These are phyloP conservation scores for Populus alba DNA, from an alignment of 345 rosid genomes.

Conservation along the genomic window DNA sequence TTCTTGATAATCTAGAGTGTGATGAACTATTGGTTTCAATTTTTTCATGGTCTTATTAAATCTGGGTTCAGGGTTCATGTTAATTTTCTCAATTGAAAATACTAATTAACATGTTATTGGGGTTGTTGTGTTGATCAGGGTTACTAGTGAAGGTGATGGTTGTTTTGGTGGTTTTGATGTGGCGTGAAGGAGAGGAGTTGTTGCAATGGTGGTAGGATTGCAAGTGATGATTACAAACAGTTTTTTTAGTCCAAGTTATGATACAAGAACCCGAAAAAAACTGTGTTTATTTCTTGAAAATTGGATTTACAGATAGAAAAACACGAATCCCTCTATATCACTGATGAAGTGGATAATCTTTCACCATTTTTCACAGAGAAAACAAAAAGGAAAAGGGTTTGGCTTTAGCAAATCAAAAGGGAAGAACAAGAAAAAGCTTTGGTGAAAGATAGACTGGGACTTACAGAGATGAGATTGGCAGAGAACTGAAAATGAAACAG, in stretches of 20 bases:
- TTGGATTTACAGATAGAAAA: neutral
- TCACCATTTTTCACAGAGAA: neutral
- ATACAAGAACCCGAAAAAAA: neutral
- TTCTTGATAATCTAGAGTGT: no score
- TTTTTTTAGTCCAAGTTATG: neutral
- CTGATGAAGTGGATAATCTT: neutral
- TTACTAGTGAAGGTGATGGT: no score
- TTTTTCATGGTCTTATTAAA: no score
- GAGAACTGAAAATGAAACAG: neutral
- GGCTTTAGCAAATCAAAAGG: neutral
- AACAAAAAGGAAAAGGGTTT: neutral
- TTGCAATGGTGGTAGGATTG: no score
- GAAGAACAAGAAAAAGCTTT: neutral
- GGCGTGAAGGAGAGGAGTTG: no score
- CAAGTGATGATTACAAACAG: no score
- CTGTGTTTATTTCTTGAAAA: neutral
- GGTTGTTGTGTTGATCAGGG: no score
- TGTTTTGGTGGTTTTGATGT: no score
- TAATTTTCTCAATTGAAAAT: no score
- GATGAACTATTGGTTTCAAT: no score
- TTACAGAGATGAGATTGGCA: neutral
- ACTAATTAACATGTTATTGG: no score
- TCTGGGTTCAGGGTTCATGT: no score
- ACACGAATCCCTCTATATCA: neutral
- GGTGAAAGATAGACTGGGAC: neutral